Percentiles rank a stretch among this genome's conserved stretches.
Conservation (phyloP, 2,329 filamentous ascomycete species). For the Aspergillus calidoustus region DNA sequence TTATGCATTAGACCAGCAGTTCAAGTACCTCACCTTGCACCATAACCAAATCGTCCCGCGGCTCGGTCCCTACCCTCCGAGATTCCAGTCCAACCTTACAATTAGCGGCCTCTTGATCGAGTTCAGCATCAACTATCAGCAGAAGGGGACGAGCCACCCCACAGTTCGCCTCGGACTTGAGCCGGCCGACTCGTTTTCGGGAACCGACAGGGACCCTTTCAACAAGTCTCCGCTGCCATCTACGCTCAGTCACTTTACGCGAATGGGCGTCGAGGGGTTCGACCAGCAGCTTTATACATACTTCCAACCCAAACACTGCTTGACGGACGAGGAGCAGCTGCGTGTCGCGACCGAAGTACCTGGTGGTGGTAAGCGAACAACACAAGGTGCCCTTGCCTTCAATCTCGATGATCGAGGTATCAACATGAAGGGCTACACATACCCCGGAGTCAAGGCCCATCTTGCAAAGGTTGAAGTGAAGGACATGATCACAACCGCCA, state of each 20-base stretch:
- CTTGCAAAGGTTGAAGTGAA: background rate
- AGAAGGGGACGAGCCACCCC: background rate
- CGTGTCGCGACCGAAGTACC: background rate
- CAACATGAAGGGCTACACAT: background rate
- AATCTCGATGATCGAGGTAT: background rate
- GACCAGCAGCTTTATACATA: background rate
- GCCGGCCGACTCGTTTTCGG: background rate
- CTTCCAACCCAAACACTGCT: background rate
- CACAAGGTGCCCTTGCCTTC: background rate
- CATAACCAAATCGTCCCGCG: slow-evolving; percentile 3
- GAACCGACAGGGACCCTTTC: background rate
- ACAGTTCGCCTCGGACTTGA: background rate
- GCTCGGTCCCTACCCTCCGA: slow-evolving; percentile 4
- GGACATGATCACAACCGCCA: background rate
- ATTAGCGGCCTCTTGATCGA: slow-evolving; percentile 5
- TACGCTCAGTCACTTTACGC: background rate
- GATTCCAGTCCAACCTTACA: background rate
- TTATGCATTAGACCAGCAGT: background rate
- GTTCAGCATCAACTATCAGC: slow-evolving; percentile 15
- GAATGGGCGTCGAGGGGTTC: background rate
- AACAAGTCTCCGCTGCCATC: background rate
- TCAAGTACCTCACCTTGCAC: background rate
- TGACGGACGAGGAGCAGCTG: background rate
- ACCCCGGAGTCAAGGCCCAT: background rate
- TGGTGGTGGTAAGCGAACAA: background rate